Conservation (phyloP, 2,329 filamentous ascomycete species). For the Pseudopithomyces maydicus region DNA sequence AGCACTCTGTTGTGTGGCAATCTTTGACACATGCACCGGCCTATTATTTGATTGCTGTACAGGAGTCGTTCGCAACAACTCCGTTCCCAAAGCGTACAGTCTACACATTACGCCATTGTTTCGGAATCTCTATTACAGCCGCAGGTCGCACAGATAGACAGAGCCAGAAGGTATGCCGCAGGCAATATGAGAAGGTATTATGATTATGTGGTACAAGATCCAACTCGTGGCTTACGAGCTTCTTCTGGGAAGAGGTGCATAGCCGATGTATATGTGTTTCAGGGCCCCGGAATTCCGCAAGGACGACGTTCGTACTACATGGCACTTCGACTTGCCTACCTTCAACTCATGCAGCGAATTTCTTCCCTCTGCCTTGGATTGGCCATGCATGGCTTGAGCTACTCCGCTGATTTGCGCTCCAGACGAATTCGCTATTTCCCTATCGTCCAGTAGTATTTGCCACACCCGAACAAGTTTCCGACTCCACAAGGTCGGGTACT, state of each 20-base stretch:
- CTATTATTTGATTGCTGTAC: too few relatives aligned
- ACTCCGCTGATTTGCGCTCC: not conserved
- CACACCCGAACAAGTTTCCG: not conserved
- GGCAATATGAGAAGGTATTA: not conserved
- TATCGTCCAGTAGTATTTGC: not conserved
- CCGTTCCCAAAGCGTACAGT: not conserved
- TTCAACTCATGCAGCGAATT: not conserved
- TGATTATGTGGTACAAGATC: not conserved
- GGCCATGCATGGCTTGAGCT: not conserved
- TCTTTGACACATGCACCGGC: not conserved
- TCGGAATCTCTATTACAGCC: not conserved
- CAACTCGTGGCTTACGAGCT: not conserved
- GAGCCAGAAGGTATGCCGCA: not conserved
- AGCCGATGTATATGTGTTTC: not conserved
- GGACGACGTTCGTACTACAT: not conserved
- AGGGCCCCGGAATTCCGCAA: not conserved
- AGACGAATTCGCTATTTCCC: not conserved
- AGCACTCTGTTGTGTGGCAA: not conserved
- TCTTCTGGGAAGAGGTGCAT: not conserved
- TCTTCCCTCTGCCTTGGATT: not conserved
- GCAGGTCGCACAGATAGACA: not conserved
- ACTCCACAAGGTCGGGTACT: not conserved
- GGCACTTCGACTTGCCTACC: not conserved
- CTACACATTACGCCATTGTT: not conserved
- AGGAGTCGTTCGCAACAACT: not conserved